Base-by-base conservation (phyloP, 306 rosid genomes). In the Gynostemma pentaphyllum region DNA sequence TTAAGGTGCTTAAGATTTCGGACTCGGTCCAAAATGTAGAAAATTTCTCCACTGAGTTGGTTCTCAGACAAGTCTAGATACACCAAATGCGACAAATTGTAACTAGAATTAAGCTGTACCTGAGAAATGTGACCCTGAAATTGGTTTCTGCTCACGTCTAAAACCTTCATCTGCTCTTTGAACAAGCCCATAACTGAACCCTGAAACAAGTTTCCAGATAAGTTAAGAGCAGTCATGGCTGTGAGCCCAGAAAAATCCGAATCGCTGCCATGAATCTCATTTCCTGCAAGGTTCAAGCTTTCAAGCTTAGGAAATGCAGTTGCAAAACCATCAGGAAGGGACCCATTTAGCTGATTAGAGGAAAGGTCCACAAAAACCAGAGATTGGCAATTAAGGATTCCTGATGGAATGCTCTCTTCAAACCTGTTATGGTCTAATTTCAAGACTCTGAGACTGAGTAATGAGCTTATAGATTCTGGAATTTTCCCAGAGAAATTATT, bases 51-150 rank as follows among this genome's bases (percentile, higher is more conserved):
- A 81, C 82, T 81, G 7, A 94, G 82, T 59, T 73, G 77, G 77
- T 94, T 94, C 84, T 75, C 89, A 61, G 97, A 94, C 74, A 94
- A 68, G 82, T 94, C 99, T 23, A 94, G 80, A 76, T 83, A 85
- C 82, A 84, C 76, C 76, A 94, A 77, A 84, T 64, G 82, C 69
- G 91, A 83, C 95, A 83, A 84, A 39, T 66, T 81, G 72, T 68
- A 71, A 45, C 70, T 78, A 69, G 84, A 70, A 54, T 69, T 81
- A 79, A 66, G 67, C 34, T 72, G 87, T 86, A 85, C 97, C 97
- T 86, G 90, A 49, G 97, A 80, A 73, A 89, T 66, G 76, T 77
- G 74, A 68, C 94, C 91, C 66, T 79, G 85, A 77, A 94, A 86
- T 77, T 81, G 89, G 79, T 94, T 94, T 76, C 82, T 86, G 80